Evolutionary conservation across 2,329 filamentous ascomycete genomes (phyloP), one percentile per base, ranked within the genome.

Genomic region (Ophiostoma quercus): DNA sequence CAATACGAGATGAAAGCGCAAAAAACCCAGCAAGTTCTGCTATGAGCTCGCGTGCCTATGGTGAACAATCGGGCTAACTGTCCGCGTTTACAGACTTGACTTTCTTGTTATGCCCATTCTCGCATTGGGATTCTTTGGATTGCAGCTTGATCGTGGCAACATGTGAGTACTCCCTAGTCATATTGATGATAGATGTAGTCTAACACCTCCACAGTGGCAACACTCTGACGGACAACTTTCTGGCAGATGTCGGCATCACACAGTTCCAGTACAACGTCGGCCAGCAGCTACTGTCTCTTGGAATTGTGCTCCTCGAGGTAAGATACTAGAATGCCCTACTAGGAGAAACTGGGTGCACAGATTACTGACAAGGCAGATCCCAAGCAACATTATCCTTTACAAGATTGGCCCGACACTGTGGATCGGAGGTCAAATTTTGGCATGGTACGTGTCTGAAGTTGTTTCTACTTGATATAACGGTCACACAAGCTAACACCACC

Each of bases 221-320:
- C 43, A 84, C 84, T 2, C 73, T 86, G 54, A 86, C 84, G 2
- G 84, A 85, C 57, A 82, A 79, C 2, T 80, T 86, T 62, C 79
- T 82, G 16, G 71, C 78, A 2, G 84, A 86, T 70, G 79, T 85
- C 6, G 76, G 78, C 16, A 80, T 86, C 69, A 80, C 78, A 1
- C 84, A 84, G 47, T 79, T 82, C 67, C 80, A 85, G 66, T 81
- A 85, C 73, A 86, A 85, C 68, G 73, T 84, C 8, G 83, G 84
- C 0, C 80, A 83, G n/a, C 83, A 83, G 68, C 77, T 86, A 22
- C 78, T 67, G 63, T 71, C 70, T 8, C 65, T 71, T n/a, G 70
- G 70, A 25, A 71, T 71, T 57, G 70, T 71, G 84, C 12, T 85
- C 4, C 79, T 80, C 5, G 79, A 83, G 51, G 74, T 75, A 19